Evolutionary conservation across 371 early-diverging fungal species (phyloP), one percentile per base, ranked within the genome.

Genomic region (Gilbertella persicaria): DNA sequence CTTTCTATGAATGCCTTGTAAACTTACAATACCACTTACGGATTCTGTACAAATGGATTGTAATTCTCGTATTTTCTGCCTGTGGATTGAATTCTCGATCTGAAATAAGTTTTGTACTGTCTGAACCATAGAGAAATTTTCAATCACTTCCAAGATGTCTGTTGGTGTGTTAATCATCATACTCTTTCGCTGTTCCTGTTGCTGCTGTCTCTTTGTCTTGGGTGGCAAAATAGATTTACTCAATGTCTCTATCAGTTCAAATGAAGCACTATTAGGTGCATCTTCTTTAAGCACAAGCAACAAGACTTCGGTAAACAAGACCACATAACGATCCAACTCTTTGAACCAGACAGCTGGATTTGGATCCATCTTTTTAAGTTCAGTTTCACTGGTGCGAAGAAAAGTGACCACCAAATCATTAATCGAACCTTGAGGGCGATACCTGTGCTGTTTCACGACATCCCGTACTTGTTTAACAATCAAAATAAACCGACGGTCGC

Each of bases 81-180:
- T 60, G 33, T 75, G 79, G 33, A 73, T 73, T 0, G 39, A 46
- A 39, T 68, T 54, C 26, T 60, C 60, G 21, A 73, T 67, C 48
- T 73, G 73, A 30, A 78, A 78, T 10, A 78, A 41, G 28, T 66
- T 62, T 29, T 71, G 67, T 3, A 78, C 75, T n/a, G 67, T 69
- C 20, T 71, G 62, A 4, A 73, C 61, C 71, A 78, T 67, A 2
- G 73, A 64, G 21, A 66, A 71, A 10, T 66, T 63, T 25, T 75
- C 75, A 20, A 78, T 44, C 1, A 69, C 52, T 39, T 77, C 72
- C 14, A 71, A 17, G n/a, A 65, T 50, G 19, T 62, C 70, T 20
- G 44, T 38, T 25, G 56, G 37, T 30, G 30, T 55, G 16, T 16
- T 50, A 14, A 19, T 24, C 25, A 30, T 58, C 21, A 26, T 28